Evolutionary conservation across 139 green algal species (phyloP).

Genomic region (Chlamydomonas applanata): DNA sequence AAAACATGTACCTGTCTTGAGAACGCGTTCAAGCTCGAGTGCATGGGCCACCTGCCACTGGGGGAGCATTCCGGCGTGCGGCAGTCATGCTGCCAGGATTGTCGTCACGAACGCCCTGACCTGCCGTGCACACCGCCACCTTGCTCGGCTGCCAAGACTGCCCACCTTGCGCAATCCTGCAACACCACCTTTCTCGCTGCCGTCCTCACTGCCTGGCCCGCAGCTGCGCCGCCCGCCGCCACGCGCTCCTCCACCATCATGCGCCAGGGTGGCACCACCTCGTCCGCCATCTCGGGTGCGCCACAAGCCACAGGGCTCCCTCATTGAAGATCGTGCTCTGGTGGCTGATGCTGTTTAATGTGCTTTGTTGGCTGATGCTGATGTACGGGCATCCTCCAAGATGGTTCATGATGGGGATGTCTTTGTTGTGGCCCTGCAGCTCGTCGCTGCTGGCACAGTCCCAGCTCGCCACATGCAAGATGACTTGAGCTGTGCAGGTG

Average conservation of each 20-base stretch:
- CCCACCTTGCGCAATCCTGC: not conserved
- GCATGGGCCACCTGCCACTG: too few relatives aligned
- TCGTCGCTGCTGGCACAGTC: too few relatives aligned
- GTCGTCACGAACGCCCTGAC: not conserved
- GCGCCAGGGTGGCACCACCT: slow-evolving; percentile 14
- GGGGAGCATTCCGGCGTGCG: not conserved
- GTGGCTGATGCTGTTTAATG: not conserved
- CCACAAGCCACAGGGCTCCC: too few relatives aligned
- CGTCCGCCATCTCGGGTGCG: slow-evolving; percentile 14
- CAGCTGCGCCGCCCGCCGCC: not conserved
- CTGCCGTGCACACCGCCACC: not conserved
- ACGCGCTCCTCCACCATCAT: slow-evolving; percentile 8
- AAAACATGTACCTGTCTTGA: too few relatives aligned
- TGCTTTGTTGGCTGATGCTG: not conserved
- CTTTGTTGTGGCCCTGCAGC: too few relatives aligned
- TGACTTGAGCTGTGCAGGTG: not conserved
- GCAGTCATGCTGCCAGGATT: not conserved
- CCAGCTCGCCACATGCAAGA: too few relatives aligned
- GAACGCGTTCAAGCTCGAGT: too few relatives aligned
- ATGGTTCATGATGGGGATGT: not conserved
- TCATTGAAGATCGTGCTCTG: not conserved
- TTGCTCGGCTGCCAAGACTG: not conserved
- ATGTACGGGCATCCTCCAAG: too few relatives aligned
- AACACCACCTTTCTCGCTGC: not conserved
- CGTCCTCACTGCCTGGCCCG: not conserved